Conservation (phyloP, 2,329 filamentous ascomycete species). For the Cytospora piceae region DNA sequence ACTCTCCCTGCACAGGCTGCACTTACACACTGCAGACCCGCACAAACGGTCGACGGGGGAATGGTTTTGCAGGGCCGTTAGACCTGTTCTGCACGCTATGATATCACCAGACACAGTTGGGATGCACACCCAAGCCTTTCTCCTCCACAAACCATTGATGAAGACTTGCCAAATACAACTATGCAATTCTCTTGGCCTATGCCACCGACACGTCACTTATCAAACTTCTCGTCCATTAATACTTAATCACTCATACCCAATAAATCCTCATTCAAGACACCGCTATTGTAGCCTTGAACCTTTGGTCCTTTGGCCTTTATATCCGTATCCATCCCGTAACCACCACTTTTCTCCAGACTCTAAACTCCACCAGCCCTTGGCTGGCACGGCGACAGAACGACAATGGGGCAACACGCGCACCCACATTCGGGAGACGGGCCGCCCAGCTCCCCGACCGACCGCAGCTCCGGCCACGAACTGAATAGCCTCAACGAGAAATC, state of each 20-base stretch:
- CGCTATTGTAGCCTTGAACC: no score
- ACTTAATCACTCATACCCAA: background rate
- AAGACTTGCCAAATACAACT: background rate
- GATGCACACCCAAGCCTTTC: background rate
- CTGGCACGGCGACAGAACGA: background rate
- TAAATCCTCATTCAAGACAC: background rate
- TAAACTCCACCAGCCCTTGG: background rate
- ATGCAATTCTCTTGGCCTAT: background rate
- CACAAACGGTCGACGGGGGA: background rate
- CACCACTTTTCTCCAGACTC: background rate
- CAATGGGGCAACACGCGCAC: background rate
- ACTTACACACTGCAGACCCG: background rate
- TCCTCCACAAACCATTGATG: background rate
- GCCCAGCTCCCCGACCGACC: background rate
- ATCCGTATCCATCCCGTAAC: background rate
- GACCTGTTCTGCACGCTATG: background rate
- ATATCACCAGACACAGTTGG: background rate
- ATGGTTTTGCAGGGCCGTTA: background rate
- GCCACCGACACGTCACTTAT: constrained; percentile 1
- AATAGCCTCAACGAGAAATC: constrained; percentile 4
- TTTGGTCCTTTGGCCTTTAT: background rate
- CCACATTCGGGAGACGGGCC: background rate
- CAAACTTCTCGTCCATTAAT: background rate
- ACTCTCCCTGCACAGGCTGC: background rate
- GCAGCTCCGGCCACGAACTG: background rate